Base-by-base conservation (phyloP, 805 yeast genomes). In the Pichia pseudocactophila region DNA sequence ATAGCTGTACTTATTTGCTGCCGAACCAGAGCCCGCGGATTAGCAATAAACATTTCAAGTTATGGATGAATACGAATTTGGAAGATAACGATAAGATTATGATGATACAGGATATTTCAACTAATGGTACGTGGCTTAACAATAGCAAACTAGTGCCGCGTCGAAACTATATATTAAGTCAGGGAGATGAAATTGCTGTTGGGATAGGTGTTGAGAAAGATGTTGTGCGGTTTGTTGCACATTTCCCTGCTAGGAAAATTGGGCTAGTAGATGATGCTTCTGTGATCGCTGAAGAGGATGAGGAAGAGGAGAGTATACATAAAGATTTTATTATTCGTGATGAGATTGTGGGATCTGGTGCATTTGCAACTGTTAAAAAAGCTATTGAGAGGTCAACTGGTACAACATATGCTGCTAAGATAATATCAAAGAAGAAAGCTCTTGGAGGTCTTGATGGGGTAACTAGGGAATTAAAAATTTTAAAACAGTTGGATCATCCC, bases 261-360 rank as follows among this genome's bases (percentile, higher is more conserved):
- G 39, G 37, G 13, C 27, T 30, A 18, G 32, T 20, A 5, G 18
- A 13, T 5, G 31, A 39, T 11, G 34, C 15, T 9, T 20, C 19
- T 1, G 25, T 11, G 10, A 18, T 25, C 9, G 7, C 16, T n/a
- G 22, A 9, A 37, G 19, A 41, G 10, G 27, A 34, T 28, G 15
- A 28, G 12, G 48, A 44, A 9, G 50, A 50, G n/a, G 36, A 38
- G 18, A 53, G 72, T 45, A 48, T 64, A 13, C 52, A 56, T 39
- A 50, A 50, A 17, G 66, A 82, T 54, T 92, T 80, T 61, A 82
- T 85, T 12, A 76, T 90, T 17, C 75, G 81, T 45, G 85, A 82
- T 57, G 95, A 84, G 54, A 80, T 85, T 13, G 84, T 90, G 1
- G 98, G 98, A 1, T 92, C 87, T 53, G 98, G 98, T n/a, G 97